These are phyloP conservation scores for Penicillium sp. DNA, from an alignment of 2,329 filamentous ascomycete species.

Conservation along the genomic window DNA sequence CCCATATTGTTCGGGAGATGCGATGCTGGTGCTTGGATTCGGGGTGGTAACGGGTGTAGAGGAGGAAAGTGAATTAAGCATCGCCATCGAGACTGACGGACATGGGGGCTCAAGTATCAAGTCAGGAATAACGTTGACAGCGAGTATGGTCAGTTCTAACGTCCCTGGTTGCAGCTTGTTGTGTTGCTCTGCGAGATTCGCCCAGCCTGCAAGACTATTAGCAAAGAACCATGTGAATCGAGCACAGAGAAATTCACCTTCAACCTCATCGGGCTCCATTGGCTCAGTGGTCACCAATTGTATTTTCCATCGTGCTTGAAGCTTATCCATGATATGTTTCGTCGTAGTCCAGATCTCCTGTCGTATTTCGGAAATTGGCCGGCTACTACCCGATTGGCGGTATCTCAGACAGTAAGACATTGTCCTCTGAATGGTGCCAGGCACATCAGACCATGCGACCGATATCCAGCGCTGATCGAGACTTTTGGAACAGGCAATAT, in stretches of 20 bases:
- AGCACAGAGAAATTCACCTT: conserved; percentile 38
- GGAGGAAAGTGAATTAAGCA: conserved; percentile 34
- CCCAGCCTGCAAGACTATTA: conserved; percentile 39
- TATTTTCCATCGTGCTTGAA: conserved; percentile 57
- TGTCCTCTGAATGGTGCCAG: conserved; percentile 54
- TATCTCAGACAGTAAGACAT: conserved; percentile 57
- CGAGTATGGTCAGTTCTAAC: conserved; percentile 40
- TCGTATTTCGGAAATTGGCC: conserved; percentile 52
- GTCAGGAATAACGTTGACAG: conserved; percentile 37
- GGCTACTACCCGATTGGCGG: conserved; percentile 31
- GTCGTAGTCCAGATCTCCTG: conserved; percentile 61
- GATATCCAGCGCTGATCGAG: conserved; percentile 59
- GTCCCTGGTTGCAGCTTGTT: conserved; percentile 37
- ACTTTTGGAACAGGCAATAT: conserved; percentile 60
- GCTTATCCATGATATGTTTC: conserved; percentile 54
- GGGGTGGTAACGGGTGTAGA: conserved; percentile 44
- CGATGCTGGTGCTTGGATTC: conserved; percentile 33
- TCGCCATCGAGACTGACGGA: conserved; percentile 33
- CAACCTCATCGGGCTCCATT: conserved; percentile 54
- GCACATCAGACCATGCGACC: conserved; percentile 61
- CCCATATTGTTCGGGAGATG: conserved; percentile 46
- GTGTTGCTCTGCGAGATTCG: conserved; percentile 37
- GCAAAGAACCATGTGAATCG: neutral
- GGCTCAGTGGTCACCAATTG: conserved; percentile 56
- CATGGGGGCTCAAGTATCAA: conserved; percentile 35